Evolutionary conservation across 2,329 filamentous ascomycete species (phyloP).

Genomic region (Pseudogymnoascus sp.): DNA sequence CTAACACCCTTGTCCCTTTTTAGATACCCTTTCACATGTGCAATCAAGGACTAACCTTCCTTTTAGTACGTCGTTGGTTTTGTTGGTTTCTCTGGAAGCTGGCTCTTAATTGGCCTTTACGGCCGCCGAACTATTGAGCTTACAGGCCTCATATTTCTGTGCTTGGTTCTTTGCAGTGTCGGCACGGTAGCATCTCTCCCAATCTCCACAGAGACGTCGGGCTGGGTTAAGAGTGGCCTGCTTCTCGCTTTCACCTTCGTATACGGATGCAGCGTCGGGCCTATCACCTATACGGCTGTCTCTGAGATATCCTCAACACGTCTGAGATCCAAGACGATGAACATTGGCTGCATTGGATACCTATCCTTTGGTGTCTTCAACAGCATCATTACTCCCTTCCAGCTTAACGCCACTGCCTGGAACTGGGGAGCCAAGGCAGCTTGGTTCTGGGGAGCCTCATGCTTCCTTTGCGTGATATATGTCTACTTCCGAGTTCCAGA

Average conservation of each 20-base stretch:
- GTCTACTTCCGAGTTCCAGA: conserved; percentile 79
- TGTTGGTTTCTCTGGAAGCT: conserved; percentile 37
- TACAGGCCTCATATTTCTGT: conserved; percentile 12
- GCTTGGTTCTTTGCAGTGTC: conserved; percentile 37
- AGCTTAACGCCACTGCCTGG: conserved; percentile 83
- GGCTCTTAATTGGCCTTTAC: conserved; percentile 38
- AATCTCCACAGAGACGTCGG: conserved; percentile 34
- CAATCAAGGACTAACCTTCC: not conserved
- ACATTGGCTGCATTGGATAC: conserved; percentile 65
- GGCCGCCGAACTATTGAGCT: conserved; percentile 13
- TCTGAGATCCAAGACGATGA: conserved; percentile 85
- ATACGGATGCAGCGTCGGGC: conserved; percentile 82
- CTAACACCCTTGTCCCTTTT: not conserved
- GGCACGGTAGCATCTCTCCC: conserved; percentile 37
- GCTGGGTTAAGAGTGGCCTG: conserved; percentile 40
- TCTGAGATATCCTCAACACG: conserved; percentile 74
- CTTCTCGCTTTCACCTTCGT: conserved; percentile 76
- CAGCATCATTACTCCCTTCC: conserved; percentile 78
- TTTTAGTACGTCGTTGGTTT: conserved; percentile 17
- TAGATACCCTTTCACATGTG: not conserved
- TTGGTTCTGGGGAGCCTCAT: conserved; percentile 69
- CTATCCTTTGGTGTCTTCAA: conserved; percentile 75
- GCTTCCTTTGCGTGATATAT: conserved; percentile 44
- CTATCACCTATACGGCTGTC: conserved; percentile 83
- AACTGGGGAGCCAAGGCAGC: conserved; percentile 79